Percentiles rank a stretch among this genome's conserved stretches.
phyloP scores from a whole-genome alignment of 2,329 filamentous ascomycete species.

The Pseudogymnoascus sp. region DNA sequence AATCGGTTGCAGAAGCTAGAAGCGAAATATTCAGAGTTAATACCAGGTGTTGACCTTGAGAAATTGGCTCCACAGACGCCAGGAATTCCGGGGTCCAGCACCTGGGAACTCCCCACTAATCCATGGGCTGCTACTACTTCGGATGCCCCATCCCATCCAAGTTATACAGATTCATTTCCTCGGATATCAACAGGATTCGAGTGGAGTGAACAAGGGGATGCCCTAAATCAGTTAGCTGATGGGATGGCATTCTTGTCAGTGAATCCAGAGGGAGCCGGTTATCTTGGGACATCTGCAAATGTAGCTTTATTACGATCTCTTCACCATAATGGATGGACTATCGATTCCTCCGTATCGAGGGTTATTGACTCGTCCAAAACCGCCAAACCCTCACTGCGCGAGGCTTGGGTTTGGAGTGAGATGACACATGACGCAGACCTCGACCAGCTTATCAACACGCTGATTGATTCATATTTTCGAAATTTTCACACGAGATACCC shows the following conservation, averaged over 20 bases:
- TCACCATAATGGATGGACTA: constrained; percentile 23
- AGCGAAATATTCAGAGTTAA: constrained; percentile 31
- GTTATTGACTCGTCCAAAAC: constrained; percentile 23
- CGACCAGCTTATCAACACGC: background rate
- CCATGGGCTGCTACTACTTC: constrained; percentile 1
- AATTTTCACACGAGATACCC: constrained; percentile 39
- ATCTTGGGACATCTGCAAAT: constrained; percentile 28
- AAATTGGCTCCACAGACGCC: background rate
- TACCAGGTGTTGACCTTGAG: constrained; percentile 33
- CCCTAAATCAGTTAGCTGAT: constrained; percentile 28
- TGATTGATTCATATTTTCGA: constrained; percentile 35
- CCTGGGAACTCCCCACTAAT: background rate
- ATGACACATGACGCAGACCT: background rate
- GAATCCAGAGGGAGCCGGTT: constrained; percentile 30
- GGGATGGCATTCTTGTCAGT: constrained; percentile 32
- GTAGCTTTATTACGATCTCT: constrained; percentile 28
- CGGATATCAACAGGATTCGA: constrained; percentile 29
- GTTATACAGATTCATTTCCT: constrained; percentile 19
- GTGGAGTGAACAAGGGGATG: constrained; percentile 25
- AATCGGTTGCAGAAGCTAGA: constrained; percentile 33
- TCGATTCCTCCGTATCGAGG: constrained; percentile 15
- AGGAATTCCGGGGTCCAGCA: background rate
- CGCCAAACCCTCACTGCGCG: constrained; percentile 13
- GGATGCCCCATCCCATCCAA: background rate
- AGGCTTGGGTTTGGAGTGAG: constrained; percentile 14